phyloP scores from a whole-genome alignment of 495 filamentous ascomycete genomes.

The Copromyces sp. region DNA sequence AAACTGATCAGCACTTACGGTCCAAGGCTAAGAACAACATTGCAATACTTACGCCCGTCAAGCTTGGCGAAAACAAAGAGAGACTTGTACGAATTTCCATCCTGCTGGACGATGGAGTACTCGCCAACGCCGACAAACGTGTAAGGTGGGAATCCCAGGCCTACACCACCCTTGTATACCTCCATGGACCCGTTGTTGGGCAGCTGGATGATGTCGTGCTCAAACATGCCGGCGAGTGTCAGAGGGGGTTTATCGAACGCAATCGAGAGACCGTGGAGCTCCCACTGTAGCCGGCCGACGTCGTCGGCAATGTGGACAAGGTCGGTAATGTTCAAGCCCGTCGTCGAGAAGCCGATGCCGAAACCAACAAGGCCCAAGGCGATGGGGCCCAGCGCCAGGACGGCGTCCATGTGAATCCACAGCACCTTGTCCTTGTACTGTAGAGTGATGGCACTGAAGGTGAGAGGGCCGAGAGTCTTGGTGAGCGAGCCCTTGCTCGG shows the following conservation, averaged over 20 bases:
- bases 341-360: conserved; percentile 8
- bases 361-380: conserved; percentile 30
- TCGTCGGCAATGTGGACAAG: background rate
- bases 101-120: conserved; percentile 11
- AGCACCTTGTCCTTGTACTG: conserved; percentile 20
- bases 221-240: conserved; percentile 28
- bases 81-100: conserved; percentile 17
- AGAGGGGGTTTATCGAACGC: conserved; percentile 31
- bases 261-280: conserved; percentile 28
- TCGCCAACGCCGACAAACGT: conserved; percentile 31
- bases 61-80: conserved; percentile 33
- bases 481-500: conserved; percentile 12
- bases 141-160: conserved; percentile 27
- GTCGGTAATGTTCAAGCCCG: conserved; percentile 3
- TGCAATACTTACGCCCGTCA: conserved; percentile 21
- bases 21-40: no score
- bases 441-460: conserved; percentile 28
- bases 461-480: conserved; percentile 22
- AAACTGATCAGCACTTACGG: no score
- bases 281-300: conserved; percentile 13
- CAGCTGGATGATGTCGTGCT: conserved; percentile 11
- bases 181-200: conserved; percentile 3
- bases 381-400: conserved; percentile 31
- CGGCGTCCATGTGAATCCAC: conserved; percentile 24
- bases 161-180: conserved; percentile 29